These are phyloP conservation scores for Buxus sempervirens DNA, from an alignment of 164 flowering plant genomes.

Conservation along the genomic window DNA sequence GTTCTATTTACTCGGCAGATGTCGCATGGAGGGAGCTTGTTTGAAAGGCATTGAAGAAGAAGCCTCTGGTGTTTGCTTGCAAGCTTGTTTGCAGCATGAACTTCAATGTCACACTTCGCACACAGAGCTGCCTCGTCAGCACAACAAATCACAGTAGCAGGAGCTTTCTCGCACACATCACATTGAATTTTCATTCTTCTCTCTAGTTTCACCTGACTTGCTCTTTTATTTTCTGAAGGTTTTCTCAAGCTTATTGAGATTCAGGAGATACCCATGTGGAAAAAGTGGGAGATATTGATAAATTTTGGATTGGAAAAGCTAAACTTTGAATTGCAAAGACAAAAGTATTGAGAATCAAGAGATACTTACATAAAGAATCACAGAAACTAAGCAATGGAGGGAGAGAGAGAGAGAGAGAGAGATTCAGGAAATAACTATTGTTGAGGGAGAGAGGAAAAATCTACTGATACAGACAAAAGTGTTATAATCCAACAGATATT, in stretches of 20 bases:
- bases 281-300: neutral
- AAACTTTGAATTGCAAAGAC: neutral
- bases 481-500: too few relatives aligned
- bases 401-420: neutral
- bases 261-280: neutral
- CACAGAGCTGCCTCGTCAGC: slow-evolving; percentile 98
- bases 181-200: slow-evolving; percentile 88
- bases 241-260: neutral
- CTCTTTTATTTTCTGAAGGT: neutral
- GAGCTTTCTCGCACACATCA: slow-evolving; percentile 94
- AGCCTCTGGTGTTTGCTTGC: slow-evolving; percentile 99
- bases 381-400: neutral
- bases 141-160: slow-evolving; percentile 90
- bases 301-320: neutral
- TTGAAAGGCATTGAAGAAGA: slow-evolving; percentile 65
- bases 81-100: slow-evolving; percentile 94
- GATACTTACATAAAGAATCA: neutral
- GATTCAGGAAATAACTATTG: neutral
- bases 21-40: slow-evolving; percentile 85
- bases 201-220: neutral
- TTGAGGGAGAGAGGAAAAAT: neutral
- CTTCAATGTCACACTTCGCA: slow-evolving; percentile 76
- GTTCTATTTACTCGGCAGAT: slow-evolving; percentile 66
- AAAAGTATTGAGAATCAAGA: neutral
- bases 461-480: too few relatives aligned